Evolutionary conservation across 2,329 filamentous ascomycete species (phyloP), one percentile per base, ranked within the genome.

Genomic region (Atkinsonella hypoxylon): DNA sequence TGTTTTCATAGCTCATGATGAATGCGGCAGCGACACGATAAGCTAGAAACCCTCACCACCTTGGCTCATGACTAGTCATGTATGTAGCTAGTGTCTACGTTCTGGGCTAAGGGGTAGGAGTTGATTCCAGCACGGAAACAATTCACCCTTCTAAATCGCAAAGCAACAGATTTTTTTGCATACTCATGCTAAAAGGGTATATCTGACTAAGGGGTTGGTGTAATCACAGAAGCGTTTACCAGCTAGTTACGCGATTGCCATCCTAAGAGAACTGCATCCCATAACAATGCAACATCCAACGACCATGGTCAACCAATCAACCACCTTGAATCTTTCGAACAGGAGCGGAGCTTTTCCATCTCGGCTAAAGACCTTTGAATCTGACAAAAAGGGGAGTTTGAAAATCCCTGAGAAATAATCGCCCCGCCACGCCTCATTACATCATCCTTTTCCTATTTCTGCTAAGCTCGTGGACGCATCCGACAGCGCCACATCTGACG

Each of bases 301-400:
- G 9, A 36, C 10, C 10, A 36, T 36, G 32, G 32, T 36, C 9
- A 6, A 26, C 32, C 32, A 36, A 36, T 36, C 32, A 12, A 36
- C 32, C 32, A 12, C 9, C 22, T 11, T n/a, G n/a, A 41, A 41
- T 10, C 11, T n/a, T 44, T 44, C 26, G n/a, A 34, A 42, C 26
- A 47, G 18, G 38, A 26, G 38, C 36, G 32, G 30, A 51, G 38
- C 49, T 13, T 47, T 51, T 51, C 20, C 7, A 40, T 47, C 42
- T 31, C 45, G 22, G 22, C 22, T 26, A 34, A 47, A 34, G 13
- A 32, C n/a, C 20, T 22, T 20, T 20, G 32, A 36, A 36, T 36
- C 32, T 36, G 13, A 15, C 10, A 36, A 36, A 11, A 36, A 36
- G 32, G 32, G 10, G 32, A 36, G 13, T 36, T 15, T 15, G 32